Evolutionary conservation across 148 eudicot genomes (phyloP), one percentile per base, ranked within the genome.

Genomic region (Gaultheria prostrata): DNA sequence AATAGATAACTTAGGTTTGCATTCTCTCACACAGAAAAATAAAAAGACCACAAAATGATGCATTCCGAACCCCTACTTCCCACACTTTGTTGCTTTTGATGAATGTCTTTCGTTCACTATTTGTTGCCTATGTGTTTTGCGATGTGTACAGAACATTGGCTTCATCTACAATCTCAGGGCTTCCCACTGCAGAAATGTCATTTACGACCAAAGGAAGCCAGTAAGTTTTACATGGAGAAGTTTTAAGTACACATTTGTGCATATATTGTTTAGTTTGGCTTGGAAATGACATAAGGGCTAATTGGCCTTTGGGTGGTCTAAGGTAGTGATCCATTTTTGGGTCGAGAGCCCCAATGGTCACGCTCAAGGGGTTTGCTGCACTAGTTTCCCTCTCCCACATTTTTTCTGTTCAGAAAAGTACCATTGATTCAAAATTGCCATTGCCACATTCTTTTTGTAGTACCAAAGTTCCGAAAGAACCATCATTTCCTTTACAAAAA

Each of bases 121-220:
- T 56, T 2, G 48, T 67, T 24, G 1, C 33, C 0, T 51, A 2
- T 71, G 45, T 50, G 33, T 6, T 32, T 32, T 77, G 21, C 7
- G 15, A 49, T 28, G 10, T 32, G 4, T 43, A 77, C 88, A 91
- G 93, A 82, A 18, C 87, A 46, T 30, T 45, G 32, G 20, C 84
- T 8, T 71, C 54, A 12, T 91, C 93, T 63, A 32, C 84, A 30
- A 79, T 84, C 21, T 71, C 91, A 30, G 93, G 89, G 15, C 84
- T 86, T 35, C 30, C 67, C 56, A 85, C 70, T 67, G 79, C 90
- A 54, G 75, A 88, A 57, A 76, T 88, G 74, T 69, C 91, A 45
- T 91, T 86, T 46, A 83, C 65, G 57, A 8, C 76, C 76, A 82
- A 83, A 79, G 88, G 82, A 82, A 78, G 61, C 24, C 10, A 46